Base-by-base conservation (phyloP, 2,329 filamentous ascomycete genomes). In the Monosporascus sp. region DNA sequence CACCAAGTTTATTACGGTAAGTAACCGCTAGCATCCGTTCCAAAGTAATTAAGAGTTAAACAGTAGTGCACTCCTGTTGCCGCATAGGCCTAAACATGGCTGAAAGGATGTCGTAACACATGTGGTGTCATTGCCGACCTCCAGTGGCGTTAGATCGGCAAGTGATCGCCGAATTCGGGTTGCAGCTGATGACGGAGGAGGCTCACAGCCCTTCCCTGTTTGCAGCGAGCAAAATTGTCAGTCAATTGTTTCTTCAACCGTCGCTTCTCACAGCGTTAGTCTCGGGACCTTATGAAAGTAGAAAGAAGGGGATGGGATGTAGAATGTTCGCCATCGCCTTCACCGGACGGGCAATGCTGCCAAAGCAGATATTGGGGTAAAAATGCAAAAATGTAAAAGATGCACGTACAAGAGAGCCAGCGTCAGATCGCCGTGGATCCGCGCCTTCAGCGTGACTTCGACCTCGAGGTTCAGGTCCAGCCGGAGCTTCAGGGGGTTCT, bases 381-480 rank as follows among this genome's bases (percentile, higher is more conserved):
- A 54, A 57, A 48, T 47, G 44, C 49, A 41, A 45, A 20, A 44
- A 45, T 37, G 39, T 22, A 39, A 44, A 44, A 15, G 49, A 20
- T 8, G 49, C 52, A 74, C 77, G 66, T 74, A 80, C 77, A 80
- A 73, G 56, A 93, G 78, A 59, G 84, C 84, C 59, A 93, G 71
- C 36, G 89, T 91, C 58, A 95, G 72, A 73, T 95, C 90, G 65
- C 90, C 90, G 63, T 91, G 85, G 59, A 94, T 91, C 70, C 86
- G 86, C 20, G 89, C 89, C 77, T 94, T 94, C 56, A 94, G 79
- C 63, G 90, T 86, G 56, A 94, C 89, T 70, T 94, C 89, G 48
- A 94, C 80, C 60, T 94, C 89, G 53, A 94, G 75, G 70, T 94
- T 94, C 52, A 91, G 77, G 65, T 94, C 89, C 22, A 94, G 73